Conservation (phyloP, 768 basidiomycete genomes). For the Pleurotus citrinopileatus region DNA sequence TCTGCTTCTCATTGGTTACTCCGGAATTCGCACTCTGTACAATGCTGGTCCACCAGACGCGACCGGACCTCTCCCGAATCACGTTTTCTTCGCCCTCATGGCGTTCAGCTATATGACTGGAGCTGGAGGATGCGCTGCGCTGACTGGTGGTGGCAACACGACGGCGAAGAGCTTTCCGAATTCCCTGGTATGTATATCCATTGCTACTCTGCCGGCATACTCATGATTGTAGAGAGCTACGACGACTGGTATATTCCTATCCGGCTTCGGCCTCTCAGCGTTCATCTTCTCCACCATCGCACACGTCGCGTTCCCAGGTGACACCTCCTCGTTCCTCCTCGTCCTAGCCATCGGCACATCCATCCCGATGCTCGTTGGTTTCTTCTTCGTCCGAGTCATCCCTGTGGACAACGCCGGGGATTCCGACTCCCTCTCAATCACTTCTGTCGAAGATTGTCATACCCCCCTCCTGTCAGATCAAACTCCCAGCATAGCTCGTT, state of each 20-base stretch:
- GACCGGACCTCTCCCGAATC: slow-evolving; percentile 31
- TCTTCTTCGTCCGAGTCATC: slow-evolving; percentile 65
- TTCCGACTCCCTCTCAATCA: slow-evolving; percentile 15
- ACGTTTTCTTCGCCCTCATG: slow-evolving; percentile 52
- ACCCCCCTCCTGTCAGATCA: slow-evolving; percentile 14
- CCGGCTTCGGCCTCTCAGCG: slow-evolving; percentile 91
- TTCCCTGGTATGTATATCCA: slow-evolving; percentile 36
- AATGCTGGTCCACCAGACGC: slow-evolving; percentile 43
- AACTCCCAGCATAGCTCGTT: background rate
- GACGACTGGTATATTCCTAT: slow-evolving; percentile 76
- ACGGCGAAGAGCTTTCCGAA: slow-evolving; percentile 85
- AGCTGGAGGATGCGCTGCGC: slow-evolving; percentile 69
- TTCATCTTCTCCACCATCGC: slow-evolving; percentile 85
- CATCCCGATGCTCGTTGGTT: slow-evolving; percentile 75
- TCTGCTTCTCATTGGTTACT: slow-evolving; percentile 70
- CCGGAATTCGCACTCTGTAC: slow-evolving; percentile 68
- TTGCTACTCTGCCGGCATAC: background rate
- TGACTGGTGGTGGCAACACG: slow-evolving; percentile 68
- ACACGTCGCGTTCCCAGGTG: slow-evolving; percentile 67
- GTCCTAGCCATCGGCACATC: slow-evolving; percentile 78
- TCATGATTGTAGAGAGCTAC: slow-evolving; percentile 54
- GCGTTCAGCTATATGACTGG: slow-evolving; percentile 73
- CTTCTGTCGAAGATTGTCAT: slow-evolving; percentile 8
- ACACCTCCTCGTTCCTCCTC: slow-evolving; percentile 75
- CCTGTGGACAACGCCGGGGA: slow-evolving; percentile 39